A percentile compares a stretch with the other conserved stretches of the same genome.
phyloP scores from a whole-genome alignment of 2,329 filamentous ascomycete species.

The Ceratocystiopsis minuta region DNA sequence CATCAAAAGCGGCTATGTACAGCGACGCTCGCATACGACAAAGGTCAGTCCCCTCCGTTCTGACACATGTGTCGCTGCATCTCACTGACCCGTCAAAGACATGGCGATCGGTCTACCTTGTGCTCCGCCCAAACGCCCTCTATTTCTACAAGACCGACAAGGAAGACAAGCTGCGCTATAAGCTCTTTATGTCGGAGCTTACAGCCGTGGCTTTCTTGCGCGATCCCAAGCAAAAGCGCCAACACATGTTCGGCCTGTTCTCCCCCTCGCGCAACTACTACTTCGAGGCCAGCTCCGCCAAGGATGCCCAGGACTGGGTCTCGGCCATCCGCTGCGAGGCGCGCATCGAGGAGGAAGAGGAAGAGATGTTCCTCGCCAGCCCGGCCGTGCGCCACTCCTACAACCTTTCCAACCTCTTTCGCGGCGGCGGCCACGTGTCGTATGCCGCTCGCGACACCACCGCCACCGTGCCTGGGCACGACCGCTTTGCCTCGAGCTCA shows the following conservation, averaged over 20 bases:
- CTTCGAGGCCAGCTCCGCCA: slow-evolving; percentile 54
- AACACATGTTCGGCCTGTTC: slow-evolving; percentile 83
- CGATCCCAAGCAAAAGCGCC: slow-evolving; percentile 71
- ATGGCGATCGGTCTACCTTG: slow-evolving; percentile 81
- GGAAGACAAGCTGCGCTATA: slow-evolving; percentile 75
- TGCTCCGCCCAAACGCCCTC: slow-evolving; percentile 74
- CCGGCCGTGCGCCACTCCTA: slow-evolving; percentile 35
- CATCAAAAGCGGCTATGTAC: slow-evolving; percentile 70
- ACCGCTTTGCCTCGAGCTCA: slow-evolving; percentile 36
- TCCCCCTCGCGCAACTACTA: slow-evolving; percentile 84
- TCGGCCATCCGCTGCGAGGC: slow-evolving; percentile 61
- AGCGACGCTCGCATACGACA: slow-evolving; percentile 83
- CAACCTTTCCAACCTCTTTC: slow-evolving; percentile 10
- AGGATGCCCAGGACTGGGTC: slow-evolving; percentile 77
- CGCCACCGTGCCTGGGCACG: slow-evolving; percentile 15
- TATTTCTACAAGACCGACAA: slow-evolving; percentile 88
- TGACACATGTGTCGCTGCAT: background rate
- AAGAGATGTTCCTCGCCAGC: slow-evolving; percentile 60
- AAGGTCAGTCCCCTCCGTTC: slow-evolving; percentile 43
- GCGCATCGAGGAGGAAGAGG: slow-evolving; percentile 73
- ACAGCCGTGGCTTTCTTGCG: slow-evolving; percentile 80
- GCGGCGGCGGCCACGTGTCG: slow-evolving; percentile 1
- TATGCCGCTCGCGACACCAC: slow-evolving; percentile 1
- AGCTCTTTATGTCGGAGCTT: slow-evolving; percentile 74
- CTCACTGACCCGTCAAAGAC: slow-evolving; percentile 29